Base-by-base conservation (phyloP, 2,329 filamentous ascomycete species). In the Microdochium bolleyi region DNA sequence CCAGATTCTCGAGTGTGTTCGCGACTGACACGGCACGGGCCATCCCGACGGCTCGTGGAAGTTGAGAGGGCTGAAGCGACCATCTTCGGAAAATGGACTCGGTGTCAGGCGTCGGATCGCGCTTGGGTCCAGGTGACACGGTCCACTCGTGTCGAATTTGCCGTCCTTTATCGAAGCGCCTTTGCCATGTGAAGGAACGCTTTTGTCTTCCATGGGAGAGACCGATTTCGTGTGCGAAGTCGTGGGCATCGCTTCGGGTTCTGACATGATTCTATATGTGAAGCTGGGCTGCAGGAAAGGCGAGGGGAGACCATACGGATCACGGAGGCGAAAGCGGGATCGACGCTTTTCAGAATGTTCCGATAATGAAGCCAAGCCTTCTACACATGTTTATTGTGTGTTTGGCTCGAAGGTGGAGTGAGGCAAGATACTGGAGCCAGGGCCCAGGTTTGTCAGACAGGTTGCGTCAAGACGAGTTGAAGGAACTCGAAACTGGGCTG, bases 21-120 rank as follows among this genome's bases (percentile, higher is more conserved):
- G 14, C 8, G 41, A 10, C 19, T 46, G 41, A 11, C 19, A 19
- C 32, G 54, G 50, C 7, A 50, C 32, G 8, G 49, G 53, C 27
- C 48, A 34, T 11, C 57, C 48, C 4, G 55, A 56, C 21, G 48
- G 41, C 2, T 32, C 49, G 48, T 56, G 52, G 7, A 52, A 32
- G 32, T 48, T 50, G 38, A 53, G 37, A 9, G 68, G 62, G 11
- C 66, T 63, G 0, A 56, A 32, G n/a, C 55, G 58, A 11, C 60
- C 61, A 52, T 62, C 57, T 46, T 68, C 70, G 2, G 73, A 73
- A 4, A 73, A 62, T 0, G 73, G 70, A 54, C 73, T 73, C 14
- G 69, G 66, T 1, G 76, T 73, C 1, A 71, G 52, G 5, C 70
- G 67, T 49, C 71, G 66, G 49, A 71, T 63, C 14, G 60, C 53